A percentile compares a stretch with the other conserved stretches of the same genome.
phyloP scores from a whole-genome alignment of 306 rosid species.

The Albizia julibrissin region DNA sequence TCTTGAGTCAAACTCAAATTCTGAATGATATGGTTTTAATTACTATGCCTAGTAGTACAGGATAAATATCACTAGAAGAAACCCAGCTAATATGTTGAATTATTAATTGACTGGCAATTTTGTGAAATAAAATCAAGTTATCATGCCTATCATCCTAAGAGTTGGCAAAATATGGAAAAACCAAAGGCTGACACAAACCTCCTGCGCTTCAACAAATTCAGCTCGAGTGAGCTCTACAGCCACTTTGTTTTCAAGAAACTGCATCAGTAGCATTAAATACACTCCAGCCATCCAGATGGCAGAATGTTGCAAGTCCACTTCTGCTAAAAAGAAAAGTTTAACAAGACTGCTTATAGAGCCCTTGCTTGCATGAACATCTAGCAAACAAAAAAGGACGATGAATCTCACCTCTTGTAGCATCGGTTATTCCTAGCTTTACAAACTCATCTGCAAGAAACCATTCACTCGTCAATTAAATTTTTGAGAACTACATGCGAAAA shows the following conservation, averaged over 20 bases:
- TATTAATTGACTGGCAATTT: conserved; percentile 16
- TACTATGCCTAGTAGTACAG: background rate
- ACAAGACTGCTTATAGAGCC: conserved; percentile 33
- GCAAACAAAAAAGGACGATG: conserved; percentile 30
- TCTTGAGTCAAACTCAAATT: background rate
- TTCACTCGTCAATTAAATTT: conserved; percentile 15
- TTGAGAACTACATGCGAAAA: background rate
- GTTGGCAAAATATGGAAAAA: conserved; percentile 29
- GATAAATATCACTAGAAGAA: conserved; percentile 30
- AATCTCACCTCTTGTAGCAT: conserved; percentile 82
- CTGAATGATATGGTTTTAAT: background rate
- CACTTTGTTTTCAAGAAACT: conserved; percentile 96
- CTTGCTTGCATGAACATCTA: conserved; percentile 26
- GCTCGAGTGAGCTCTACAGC: conserved; percentile 91
- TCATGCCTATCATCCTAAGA: conserved; percentile 12
- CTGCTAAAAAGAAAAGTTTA: conserved; percentile 55
- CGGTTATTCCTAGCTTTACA: conserved; percentile 88
- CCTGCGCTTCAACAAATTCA: conserved; percentile 91
- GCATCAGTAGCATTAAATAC: conserved; percentile 90
- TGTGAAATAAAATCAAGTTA: conserved; percentile 26
- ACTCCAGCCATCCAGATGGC: conserved; percentile 99
- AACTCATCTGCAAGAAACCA: conserved; percentile 73
- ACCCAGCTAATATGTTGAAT: conserved; percentile 4
- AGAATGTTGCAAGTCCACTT: conserved; percentile 90
- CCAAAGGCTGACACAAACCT: conserved; percentile 53